These are phyloP conservation scores for Fusarium tupiense DNA, from an alignment of 2,329 filamentous ascomycete species.

Conservation along the genomic window DNA sequence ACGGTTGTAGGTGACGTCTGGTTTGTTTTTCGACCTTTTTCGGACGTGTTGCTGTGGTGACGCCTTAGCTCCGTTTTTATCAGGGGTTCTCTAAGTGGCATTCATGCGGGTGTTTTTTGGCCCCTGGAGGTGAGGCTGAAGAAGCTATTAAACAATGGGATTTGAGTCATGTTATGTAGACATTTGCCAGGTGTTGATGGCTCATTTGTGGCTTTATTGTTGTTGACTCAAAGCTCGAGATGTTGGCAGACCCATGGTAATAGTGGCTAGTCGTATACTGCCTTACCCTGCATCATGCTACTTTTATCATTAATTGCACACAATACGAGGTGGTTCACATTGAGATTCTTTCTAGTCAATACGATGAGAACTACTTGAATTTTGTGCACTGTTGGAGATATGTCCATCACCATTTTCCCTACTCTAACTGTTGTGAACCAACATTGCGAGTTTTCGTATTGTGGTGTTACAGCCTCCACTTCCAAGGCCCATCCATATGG, in stretches of 20 bases:
- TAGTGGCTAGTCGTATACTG: too few relatives aligned
- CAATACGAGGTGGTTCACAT: too few relatives aligned
- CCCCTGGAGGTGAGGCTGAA: background rate
- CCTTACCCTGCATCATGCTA: background rate
- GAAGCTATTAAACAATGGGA: background rate
- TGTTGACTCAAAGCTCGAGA: background rate
- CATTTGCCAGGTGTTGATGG: background rate
- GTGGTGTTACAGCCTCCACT: background rate
- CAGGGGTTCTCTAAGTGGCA: slow-evolving; percentile 12
- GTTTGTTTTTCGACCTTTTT: slow-evolving; percentile 35
- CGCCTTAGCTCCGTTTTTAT: slow-evolving; percentile 1
- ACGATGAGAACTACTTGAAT: accelerated
- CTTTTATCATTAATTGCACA: too few relatives aligned
- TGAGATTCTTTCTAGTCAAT: too few relatives aligned
- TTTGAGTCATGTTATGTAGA: background rate
- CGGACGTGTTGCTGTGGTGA: slow-evolving; percentile 38
- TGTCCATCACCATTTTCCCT: accelerated
- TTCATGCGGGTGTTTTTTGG: slow-evolving; percentile 7
- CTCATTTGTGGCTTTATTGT: background rate
- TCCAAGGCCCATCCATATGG: background rate
- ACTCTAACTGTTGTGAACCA: accelerated
- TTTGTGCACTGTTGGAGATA: accelerated
- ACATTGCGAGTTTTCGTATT: accelerated
- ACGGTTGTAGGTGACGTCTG: slow-evolving; percentile 40
- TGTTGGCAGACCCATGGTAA: background rate